A percentile compares a stretch with the other conserved stretches of the same genome.
Evolutionary conservation across 2,329 filamentous ascomycete species (phyloP).

Genomic region (Sclerotinia glacialis): DNA sequence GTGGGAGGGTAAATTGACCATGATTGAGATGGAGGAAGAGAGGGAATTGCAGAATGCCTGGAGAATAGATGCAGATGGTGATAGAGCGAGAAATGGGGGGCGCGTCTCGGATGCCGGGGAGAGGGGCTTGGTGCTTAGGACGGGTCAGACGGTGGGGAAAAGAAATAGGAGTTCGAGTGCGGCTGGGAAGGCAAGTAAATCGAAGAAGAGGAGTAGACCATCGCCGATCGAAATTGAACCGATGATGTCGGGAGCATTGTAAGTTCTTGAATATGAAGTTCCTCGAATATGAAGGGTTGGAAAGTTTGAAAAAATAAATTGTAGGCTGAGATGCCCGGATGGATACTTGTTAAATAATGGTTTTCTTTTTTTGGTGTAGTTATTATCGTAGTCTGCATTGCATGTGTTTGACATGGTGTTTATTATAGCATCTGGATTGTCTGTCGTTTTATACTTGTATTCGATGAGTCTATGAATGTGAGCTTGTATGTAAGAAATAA

Average conservation of each 20-base stretch:
- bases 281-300: not conserved
- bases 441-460: no score
- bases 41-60: not conserved
- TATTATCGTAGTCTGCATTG: not conserved
- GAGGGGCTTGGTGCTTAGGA: not conserved
- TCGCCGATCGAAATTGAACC: not conserved
- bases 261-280: not conserved
- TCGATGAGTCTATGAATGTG: not conserved
- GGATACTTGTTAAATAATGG: not conserved
- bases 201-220: constrained; percentile 2
- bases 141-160: not conserved
- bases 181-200: not conserved
- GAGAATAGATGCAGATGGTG: no score
- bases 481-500: no score
- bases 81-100: no score
- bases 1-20: not conserved
- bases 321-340: not conserved
- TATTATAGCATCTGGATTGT: no score
- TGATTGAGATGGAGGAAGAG: not conserved
- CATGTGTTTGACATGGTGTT: not conserved
- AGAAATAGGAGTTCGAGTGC: not conserved
- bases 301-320: not conserved
- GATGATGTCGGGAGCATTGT: constrained; percentile 3
- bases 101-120: not conserved
- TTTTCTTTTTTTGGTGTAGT: not conserved